phyloP scores from a whole-genome alignment of 768 basidiomycete genomes.

The Russula olivacea region DNA sequence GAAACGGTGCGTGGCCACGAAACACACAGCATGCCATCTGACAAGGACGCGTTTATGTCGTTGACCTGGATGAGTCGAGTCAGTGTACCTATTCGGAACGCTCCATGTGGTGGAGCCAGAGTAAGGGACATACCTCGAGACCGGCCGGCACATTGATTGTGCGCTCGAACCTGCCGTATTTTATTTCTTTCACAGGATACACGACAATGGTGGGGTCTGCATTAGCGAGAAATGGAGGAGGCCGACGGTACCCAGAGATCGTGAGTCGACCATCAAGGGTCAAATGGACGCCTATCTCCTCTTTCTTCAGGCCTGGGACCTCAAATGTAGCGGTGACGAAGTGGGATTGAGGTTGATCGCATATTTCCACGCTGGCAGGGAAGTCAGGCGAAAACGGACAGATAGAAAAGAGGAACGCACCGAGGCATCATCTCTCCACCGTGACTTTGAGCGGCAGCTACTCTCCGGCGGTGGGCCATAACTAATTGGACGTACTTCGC shows the following conservation, averaged over 20 bases:
- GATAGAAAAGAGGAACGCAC: conserved; percentile 1
- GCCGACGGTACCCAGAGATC: conserved; percentile 41
- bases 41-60: conserved; percentile 23
- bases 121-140: conserved; percentile 19
- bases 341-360: conserved; percentile 40
- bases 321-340: conserved; percentile 49
- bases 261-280: conserved; percentile 41
- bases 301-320: conserved; percentile 48
- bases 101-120: not conserved
- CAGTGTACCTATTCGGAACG: not conserved
- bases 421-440: conserved; percentile 20
- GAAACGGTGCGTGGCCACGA: conserved; percentile 22
- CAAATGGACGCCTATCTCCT: conserved; percentile 44
- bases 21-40: conserved; percentile 24
- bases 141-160: conserved; percentile 21
- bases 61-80: conserved; percentile 18
- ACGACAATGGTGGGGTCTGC: conserved; percentile 1
- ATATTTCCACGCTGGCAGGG: conserved; percentile 40
- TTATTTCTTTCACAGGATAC: conserved; percentile 24
- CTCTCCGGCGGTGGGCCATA: conserved; percentile 22
- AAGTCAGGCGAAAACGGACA: not conserved
- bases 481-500: conserved; percentile 20
- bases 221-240: conserved; percentile 24
- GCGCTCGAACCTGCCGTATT: conserved; percentile 25
- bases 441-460: conserved; percentile 12